Evolutionary conservation across 345 rosid species (phyloP).

Genomic region (Euclidium syriacum): DNA sequence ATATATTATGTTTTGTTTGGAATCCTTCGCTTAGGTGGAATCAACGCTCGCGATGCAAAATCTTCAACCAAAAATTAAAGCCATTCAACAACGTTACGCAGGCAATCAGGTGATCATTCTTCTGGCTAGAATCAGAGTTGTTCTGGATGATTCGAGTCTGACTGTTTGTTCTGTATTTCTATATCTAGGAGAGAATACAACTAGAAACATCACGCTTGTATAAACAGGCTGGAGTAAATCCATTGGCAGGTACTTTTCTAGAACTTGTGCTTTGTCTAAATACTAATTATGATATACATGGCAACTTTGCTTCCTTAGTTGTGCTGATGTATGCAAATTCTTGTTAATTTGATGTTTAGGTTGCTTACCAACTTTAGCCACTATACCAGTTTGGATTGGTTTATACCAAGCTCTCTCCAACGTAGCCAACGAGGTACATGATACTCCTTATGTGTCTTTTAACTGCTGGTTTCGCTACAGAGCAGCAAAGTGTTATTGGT

Average conservation of each 20-base stretch:
- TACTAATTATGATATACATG: neutral
- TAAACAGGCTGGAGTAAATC: conserved; percentile 95
- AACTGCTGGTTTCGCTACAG: neutral
- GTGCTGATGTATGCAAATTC: conserved; percentile 14
- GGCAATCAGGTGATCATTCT: conserved; percentile 76
- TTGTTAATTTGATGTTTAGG: conserved; percentile 42
- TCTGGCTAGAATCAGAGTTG: neutral
- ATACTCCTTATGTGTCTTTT: neutral
- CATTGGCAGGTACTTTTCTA: conserved; percentile 66
- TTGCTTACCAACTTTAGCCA: conserved; percentile 89
- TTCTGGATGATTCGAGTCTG: neutral
- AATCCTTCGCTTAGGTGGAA: conserved; percentile 51
- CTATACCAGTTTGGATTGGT: conserved; percentile 97
- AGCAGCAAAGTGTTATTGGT: neutral
- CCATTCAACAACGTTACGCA: conserved; percentile 96
- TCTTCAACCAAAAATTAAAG: conserved; percentile 94
- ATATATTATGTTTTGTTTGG: neutral
- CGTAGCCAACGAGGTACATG: conserved; percentile 88
- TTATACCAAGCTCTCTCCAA: conserved; percentile 97
- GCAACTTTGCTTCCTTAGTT: neutral
- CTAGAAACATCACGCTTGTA: conserved; percentile 92
- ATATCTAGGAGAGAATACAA: conserved; percentile 84
- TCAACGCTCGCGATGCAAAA: conserved; percentile 97
- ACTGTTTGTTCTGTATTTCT: conserved; percentile 3
- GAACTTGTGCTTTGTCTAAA: neutral